Base-by-base conservation (phyloP, 2,329 filamentous ascomycete species). In the Pleomassaria siparia region DNA sequence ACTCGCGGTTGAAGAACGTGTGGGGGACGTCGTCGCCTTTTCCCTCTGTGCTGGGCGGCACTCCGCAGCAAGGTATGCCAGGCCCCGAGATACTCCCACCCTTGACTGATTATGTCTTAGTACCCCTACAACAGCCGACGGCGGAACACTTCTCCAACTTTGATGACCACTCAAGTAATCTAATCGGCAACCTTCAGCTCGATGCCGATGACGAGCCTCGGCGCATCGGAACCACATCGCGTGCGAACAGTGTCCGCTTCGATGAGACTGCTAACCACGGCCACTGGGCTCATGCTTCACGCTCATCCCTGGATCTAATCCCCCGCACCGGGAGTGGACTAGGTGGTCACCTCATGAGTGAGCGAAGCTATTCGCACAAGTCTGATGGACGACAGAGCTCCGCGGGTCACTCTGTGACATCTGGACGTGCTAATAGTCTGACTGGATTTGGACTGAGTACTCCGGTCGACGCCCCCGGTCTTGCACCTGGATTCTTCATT, bases 171-270 rank as follows among this genome's bases (percentile, higher is more conserved):
- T 85, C 87, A 40, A 87, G 87, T 63, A 88, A 86, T 60, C 78
- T 94, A 49, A 81, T 95, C 40, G 87, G 86, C 43, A 89, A 88
- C 44, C 80, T 96, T 48, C 89, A 91, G 49, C 78, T 97, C 6
- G 92, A 96, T 55, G 81, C 86, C 4, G 91, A 96, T 53, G 91
- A 97, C 53, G 88, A 91, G 65, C 88, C 88, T 25, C 85, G 90
- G 47, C 84, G 90, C 29, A 83, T 92, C 54, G 89, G 94, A 44
- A 89, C 89, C 16, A 87, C 90, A 15, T 99, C 94, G 15, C 83
- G 94, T 59, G 92, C 94, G 40, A 97, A 97, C 68, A 97, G 94
- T 66, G 94, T 99, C 58, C 88, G 94, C 29, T 99, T 99, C 63
- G 94, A 97, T 66, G 92, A 97, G 69, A 96, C 90, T 64, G 91